A percentile compares a stretch with the other conserved stretches of the same genome.
Conservation (phyloP, 148 eudicot genomes). For the Rhododendron molle region DNA sequence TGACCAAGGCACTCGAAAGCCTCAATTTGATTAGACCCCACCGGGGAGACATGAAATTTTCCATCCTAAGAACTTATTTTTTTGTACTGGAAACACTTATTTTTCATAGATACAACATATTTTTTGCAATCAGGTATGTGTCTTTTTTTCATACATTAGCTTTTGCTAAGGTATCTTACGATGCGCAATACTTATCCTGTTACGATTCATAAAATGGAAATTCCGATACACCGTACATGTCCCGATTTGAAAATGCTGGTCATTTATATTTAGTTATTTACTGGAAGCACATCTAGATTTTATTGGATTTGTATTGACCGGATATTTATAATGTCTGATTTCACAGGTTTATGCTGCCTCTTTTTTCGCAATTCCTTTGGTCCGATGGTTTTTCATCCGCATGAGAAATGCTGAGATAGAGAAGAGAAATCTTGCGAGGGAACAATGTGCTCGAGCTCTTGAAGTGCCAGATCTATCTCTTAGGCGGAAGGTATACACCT, state of each 20-base stretch:
- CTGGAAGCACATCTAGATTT: not conserved
- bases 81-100: too few relatives aligned
- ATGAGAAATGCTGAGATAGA: conserved; percentile 64
- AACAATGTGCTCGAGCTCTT: conserved; percentile 59
- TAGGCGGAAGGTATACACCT: conserved; percentile 68
- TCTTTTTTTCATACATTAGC: too few relatives aligned
- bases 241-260: not conserved
- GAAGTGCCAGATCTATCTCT: conserved; percentile 71
- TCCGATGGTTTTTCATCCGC: conserved; percentile 63
- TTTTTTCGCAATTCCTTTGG: conserved; percentile 89
- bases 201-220: too few relatives aligned
- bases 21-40: too few relatives aligned
- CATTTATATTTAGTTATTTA: not conserved
- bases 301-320: not conserved
- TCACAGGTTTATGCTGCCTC: conserved; percentile 95
- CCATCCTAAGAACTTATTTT: too few relatives aligned
- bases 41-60: too few relatives aligned
- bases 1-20: not conserved
- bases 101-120: too few relatives aligned
- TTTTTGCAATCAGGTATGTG: not conserved
- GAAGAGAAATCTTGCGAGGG: conserved; percentile 68
- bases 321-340: conserved; percentile 4
- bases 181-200: too few relatives aligned
- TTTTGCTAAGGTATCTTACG: too few relatives aligned
- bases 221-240: not conserved